Base-by-base conservation (phyloP, 2,329 filamentous ascomycete species). In the Penicillium digitatum region DNA sequence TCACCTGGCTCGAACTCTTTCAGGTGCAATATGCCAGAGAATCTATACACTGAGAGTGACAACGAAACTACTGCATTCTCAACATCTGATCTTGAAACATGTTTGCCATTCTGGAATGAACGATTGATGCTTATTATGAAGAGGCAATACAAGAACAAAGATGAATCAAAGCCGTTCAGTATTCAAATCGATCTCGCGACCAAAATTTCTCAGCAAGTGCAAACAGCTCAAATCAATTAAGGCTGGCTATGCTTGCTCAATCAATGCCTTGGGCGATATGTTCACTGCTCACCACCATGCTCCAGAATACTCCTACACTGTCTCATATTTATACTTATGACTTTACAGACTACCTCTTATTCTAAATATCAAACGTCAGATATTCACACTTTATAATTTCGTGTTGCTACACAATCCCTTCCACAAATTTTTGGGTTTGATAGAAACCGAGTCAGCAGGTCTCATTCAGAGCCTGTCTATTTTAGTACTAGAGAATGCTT, bases 41-140 rank as follows among this genome's bases (percentile, higher is more conserved):
- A 60, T 47, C 11, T 42, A 24, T 60, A 57, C 38, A 40, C 27
- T 2, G 39, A 20, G 2, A 31, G 8, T 11, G 52, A 43, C 7
- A 22, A 44, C 5, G 20, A 57, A 26, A 0, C 16, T 14, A 47
- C 31, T 0, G 3, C 54, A 10, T 57, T 63, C n/a, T 18, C 44
- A 0, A 14, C 32, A 20, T 39, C 62, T 22, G n/a, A 55, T 5
- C 29, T 51, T 12, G 45, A 49, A 12, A 26, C 31, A 2, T 34
- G 51, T 3, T 2, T 54, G 3, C 56, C 55, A 3, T 39, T 51
- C 24, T 64, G 60, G 62, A 57, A 57, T 38, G 34, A 46, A 3
- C 56, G 52, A 16, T 31, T 65, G 3, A 37, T 22, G 11, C 12
- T 31, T n/a, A 40, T 65, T 3, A 40, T 65, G 38, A 52, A 52